These are phyloP conservation scores for Penicillium sp. DNA, from an alignment of 2,329 filamentous ascomycete species.

Conservation along the genomic window DNA sequence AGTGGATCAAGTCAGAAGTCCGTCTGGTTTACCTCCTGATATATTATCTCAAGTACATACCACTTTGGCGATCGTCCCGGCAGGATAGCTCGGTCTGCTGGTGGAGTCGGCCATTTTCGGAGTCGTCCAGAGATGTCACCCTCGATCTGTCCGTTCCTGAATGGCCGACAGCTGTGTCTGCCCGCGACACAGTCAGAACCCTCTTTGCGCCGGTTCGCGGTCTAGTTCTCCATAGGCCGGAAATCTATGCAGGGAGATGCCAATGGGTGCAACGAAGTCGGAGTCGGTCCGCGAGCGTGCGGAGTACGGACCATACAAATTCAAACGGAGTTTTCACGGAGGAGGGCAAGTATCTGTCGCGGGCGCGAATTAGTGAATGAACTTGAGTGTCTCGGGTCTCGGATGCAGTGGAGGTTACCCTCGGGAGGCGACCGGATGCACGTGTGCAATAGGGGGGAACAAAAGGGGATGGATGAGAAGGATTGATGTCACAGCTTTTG, in stretches of 20 bases:
- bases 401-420: constrained; percentile 4
- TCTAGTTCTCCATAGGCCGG: constrained; percentile 27
- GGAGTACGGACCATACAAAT: constrained; percentile 14
- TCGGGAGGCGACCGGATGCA: neutral
- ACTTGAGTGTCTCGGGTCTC: constrained; percentile 2
- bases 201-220: constrained; percentile 20
- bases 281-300: constrained; percentile 11
- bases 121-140: constrained; percentile 10
- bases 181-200: constrained; percentile 24
- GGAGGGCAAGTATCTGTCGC: neutral
- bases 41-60: constrained; percentile 26
- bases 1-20: neutral
- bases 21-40: neutral
- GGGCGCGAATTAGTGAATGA: neutral
- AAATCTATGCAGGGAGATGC: constrained; percentile 22
- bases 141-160: constrained; percentile 9
- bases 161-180: constrained; percentile 22
- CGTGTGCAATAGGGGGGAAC: neutral
- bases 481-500: neutral
- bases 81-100: constrained; percentile 29
- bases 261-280: constrained; percentile 14
- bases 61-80: constrained; percentile 42
- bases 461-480: neutral
- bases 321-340: neutral
- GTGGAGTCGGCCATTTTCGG: constrained; percentile 34